Evolutionary conservation across 768 basidiomycete genomes (phyloP).

Genomic region (Phlebiopsis flavidoalba): DNA sequence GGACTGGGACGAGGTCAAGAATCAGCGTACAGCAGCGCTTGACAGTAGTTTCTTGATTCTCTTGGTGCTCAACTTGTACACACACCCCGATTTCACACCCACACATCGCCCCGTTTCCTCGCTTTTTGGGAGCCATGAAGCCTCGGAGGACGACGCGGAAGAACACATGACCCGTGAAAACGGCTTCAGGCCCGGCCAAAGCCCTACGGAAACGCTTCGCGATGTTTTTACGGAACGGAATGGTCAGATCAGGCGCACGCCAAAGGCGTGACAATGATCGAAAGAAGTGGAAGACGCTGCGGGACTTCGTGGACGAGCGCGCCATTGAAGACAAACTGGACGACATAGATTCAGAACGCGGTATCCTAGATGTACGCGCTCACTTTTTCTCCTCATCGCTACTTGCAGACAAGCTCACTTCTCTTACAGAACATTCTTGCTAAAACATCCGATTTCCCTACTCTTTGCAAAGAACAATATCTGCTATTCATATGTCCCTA

Average conservation of each 20-base stretch:
- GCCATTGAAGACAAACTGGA: slow-evolving; percentile 76
- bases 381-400: slow-evolving; percentile 21
- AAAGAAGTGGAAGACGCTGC: slow-evolving; percentile 71
- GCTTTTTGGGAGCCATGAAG: slow-evolving; percentile 72
- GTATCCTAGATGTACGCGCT: slow-evolving; percentile 58
- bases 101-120: slow-evolving; percentile 60
- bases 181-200: slow-evolving; percentile 24
- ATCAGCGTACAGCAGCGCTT: slow-evolving; percentile 53
- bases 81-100: slow-evolving; percentile 74
- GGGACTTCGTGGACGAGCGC: slow-evolving; percentile 83
- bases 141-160: slow-evolving; percentile 37
- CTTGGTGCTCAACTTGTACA: slow-evolving; percentile 72
- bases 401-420: background rate
- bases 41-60: slow-evolving; percentile 68
- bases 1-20: slow-evolving; percentile 71
- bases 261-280: slow-evolving; percentile 34
- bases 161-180: slow-evolving; percentile 32
- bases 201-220: slow-evolving; percentile 39
- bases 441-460: slow-evolving; percentile 66
- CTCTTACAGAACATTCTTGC: slow-evolving; percentile 49
- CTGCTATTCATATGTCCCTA: slow-evolving; percentile 48
- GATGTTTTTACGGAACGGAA: slow-evolving; percentile 14
- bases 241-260: slow-evolving; percentile 8
- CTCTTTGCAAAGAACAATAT: slow-evolving; percentile 50
- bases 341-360: slow-evolving; percentile 64